A percentile compares a stretch with the other conserved stretches of the same genome.
These are phyloP conservation scores for Podila epicladia DNA, from an alignment of 192 early-diverging fungal genomes.

Conservation along the genomic window DNA sequence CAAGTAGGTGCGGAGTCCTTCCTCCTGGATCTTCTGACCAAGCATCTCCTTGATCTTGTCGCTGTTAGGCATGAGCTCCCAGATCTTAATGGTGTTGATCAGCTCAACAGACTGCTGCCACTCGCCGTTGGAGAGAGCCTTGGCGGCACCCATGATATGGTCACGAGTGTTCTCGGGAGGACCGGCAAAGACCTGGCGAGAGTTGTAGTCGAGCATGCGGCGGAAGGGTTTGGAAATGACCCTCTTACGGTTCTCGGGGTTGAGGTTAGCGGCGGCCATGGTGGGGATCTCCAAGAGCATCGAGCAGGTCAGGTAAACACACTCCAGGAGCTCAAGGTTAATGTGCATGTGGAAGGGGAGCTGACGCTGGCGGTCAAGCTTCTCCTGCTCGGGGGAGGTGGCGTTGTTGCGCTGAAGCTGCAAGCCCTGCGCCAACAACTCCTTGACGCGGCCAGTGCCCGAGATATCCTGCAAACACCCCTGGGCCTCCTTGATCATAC, in stretches of 20 bases:
- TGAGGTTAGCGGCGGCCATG: constrained; percentile 82
- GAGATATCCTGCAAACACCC: constrained; percentile 90
- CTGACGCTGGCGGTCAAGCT: constrained; percentile 93
- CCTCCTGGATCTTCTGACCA: constrained; percentile 90
- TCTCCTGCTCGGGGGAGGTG: constrained; percentile 90
- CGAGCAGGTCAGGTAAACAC: constrained; percentile 94
- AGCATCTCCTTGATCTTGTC: constrained; percentile 94
- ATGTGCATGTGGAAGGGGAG: constrained; percentile 99
- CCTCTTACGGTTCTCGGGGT: constrained; percentile 66
- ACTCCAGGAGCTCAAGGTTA: constrained; percentile 98
- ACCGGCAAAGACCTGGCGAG: constrained; percentile 93
- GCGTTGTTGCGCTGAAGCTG: constrained; percentile 76
- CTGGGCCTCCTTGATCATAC: constrained; percentile 90
- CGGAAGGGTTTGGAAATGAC: constrained; percentile 93
- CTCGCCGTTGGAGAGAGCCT: constrained; percentile 90
- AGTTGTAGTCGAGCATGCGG: constrained; percentile 93
- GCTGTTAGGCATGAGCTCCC: constrained; percentile 89
- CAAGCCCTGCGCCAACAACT: constrained; percentile 90
- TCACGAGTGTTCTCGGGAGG: constrained; percentile 99
- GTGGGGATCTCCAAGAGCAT: constrained; percentile 98
- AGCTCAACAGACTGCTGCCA: constrained; percentile 90
- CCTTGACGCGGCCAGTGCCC: constrained; percentile 86
- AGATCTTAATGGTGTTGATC: constrained; percentile 94
- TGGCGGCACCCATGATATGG: constrained; percentile 97
- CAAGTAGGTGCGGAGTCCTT: constrained; percentile 95